Base-by-base conservation (phyloP, 176 grass and related monocot genomes). In the Cenchrus purpureus region DNA sequence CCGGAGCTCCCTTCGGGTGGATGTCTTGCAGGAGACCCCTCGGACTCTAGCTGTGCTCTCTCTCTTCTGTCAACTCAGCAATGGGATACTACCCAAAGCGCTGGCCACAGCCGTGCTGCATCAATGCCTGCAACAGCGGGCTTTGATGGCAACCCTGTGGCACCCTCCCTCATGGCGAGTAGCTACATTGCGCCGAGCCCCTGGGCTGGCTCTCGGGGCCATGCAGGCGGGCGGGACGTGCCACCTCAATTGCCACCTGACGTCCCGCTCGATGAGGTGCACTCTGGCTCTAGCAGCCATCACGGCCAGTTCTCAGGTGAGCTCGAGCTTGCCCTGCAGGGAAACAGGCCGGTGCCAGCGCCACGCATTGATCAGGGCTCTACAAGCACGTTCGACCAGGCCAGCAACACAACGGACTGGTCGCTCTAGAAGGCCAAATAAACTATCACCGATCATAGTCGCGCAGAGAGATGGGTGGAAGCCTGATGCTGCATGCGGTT, bases 61-160 rank as follows among this genome's bases (percentile, higher is more conserved):
- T 97, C 95, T 98, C 95, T 98, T 98, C 95, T 98, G 95, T 98
- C 95, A 98, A 93, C 89, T 90, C 95, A 93, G 79, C 91, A 87
- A 82, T 93, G 88, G 88, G 86, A 83, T 87, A 77, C 75, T 65
- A 66, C 84, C 79, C 84, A 88, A 68, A 87, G 72, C 31, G 19
- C 83, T 49, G 71, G 83, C 91, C 65, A 79, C 68, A 82, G 75
- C 74, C 78, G 63, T 62, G 85, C 87, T 16, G n/a, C 67, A 17
- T 28, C 81, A 61, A 65, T 88, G 80, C 44, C 89, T 16, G n/a
- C 91, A 55, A 63, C 88, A 46, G 60, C 61, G 1, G 86, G 88
- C 56, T 93, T 91, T 15, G 83, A 83, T 34, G 70, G 81, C 70
- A 87, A 72, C 66, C 84, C 83, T 82, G 84, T 82, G 84, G 65